Evolutionary conservation across 495 filamentous ascomycete genomes (phyloP), one percentile per base, ranked within the genome.

Genomic region (Lasiosphaeria hispida): DNA sequence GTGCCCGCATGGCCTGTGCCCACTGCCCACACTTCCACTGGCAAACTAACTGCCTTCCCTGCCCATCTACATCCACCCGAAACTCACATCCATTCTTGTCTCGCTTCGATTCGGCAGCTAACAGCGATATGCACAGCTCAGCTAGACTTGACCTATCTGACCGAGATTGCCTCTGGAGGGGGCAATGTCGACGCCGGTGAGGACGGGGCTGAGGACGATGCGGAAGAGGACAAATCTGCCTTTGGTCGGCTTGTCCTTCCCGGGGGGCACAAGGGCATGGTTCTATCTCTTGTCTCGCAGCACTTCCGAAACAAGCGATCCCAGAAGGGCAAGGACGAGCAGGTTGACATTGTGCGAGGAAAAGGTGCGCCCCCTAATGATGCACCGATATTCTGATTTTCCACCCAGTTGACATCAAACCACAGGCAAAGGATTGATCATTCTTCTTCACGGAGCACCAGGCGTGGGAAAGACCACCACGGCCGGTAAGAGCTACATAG

Each of bases 381-480:
- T 7, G 2, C 67, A 81, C 1, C 10, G 38, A 38, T 30, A 4
- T 3, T 19, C 10, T 7, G 18, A 2, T 10, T 17, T 17, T 38
- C 23, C 41, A 30, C 33, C 15, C 7, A 23, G 5, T 0, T 23
- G 23, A 30, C 23, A 30, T 1, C 14, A n/a, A n/a, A n/a, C 14
- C 0, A 1, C 73, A 79, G 47, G 80, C 73, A 1, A 73, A 34
- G 81, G 80, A 0, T 62, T 83, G 10, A 73, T 80, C 11, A 66
- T 75, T 10, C 68, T 84, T 2, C 71, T 66, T 0, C 77, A 78
- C 38, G 81, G 81, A 67, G 9, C 66, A 1, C 79, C 80, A 6
- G 79, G 79, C 0, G 73, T 77, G 0, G 77, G 75, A 1, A 78
- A 78, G 58, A 76, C 75, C 4, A 63, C 67, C 0, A 78, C 77